Base-by-base conservation (phyloP, 2,329 filamentous ascomycete species). In the Cryphonectria parasitica region DNA sequence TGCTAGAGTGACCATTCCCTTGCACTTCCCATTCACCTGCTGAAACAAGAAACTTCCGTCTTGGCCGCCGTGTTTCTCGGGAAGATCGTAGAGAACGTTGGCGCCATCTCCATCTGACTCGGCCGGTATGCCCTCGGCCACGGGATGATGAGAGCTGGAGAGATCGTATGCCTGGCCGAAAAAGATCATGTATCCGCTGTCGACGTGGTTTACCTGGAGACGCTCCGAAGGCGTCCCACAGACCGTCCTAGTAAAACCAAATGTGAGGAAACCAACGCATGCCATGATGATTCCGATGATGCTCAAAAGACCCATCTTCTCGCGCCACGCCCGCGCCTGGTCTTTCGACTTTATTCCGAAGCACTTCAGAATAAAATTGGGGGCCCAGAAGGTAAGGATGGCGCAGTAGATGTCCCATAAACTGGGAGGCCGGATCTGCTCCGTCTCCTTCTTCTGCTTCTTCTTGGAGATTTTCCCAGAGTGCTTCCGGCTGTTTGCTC, bases 31-130 rank as follows among this genome's bases (percentile, higher is more conserved):
- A 76, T 99, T 99, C 80, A 99, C 96, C 75, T 98, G 97, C 79
- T 99, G 96, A 82, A 99, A 99, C 77, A 99, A 83, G 79, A 99
- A 99, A 78, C 95, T 98, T 70, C 93, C 95, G 78, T 99, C 97
- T 80, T 92, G 88, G n/a, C 95, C 96, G 69, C 90, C 91, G 76
- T 95, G 89, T 77, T 93, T 93, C 75, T 91, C 88, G 0, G 91
- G 87, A n/a, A 97, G 83, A 78, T 98, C 94, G 77, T 90, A 98
- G 19, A 99, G 84, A 34, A 99, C 90, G 77, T 98, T 98, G 36
- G 92, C 85, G 41, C 86, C 87, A 2, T 79, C 75, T 25, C 83
- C 83, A 71, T 86, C 82, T 15, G 73, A 67, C 43, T 79, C 79
- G 19, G 84, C 79, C 0, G 92, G 88, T 74, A 99, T 93, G 49